Percentiles rank a stretch among this genome's conserved stretches.
Evolutionary conservation across 495 filamentous ascomycete genomes (phyloP).

Genomic region (Durotheca rogersii): DNA sequence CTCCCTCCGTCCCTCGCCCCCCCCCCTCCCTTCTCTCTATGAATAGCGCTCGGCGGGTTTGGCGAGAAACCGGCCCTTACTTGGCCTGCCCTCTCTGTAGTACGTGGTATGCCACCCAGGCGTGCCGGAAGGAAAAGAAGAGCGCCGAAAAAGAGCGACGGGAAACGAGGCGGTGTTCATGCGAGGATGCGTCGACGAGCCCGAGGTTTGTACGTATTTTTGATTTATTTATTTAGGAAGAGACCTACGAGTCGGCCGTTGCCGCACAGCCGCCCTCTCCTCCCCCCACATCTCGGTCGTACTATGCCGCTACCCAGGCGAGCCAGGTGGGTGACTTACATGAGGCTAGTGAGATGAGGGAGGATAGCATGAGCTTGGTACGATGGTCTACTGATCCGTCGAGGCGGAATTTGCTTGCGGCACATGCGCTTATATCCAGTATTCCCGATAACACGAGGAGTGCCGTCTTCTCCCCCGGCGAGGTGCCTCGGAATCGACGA

Average conservation of each 20-base stretch:
- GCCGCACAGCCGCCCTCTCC: constrained; percentile 20
- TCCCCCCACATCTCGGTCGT: constrained; percentile 34
- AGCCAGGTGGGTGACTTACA: constrained; percentile 33
- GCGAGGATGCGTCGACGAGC: neutral
- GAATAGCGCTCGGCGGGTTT: neutral
- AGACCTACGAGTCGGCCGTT: neutral
- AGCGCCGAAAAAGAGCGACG: neutral
- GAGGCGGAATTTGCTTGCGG: constrained; percentile 22
- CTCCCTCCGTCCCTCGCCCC: too few species aligned
- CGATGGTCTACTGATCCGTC: constrained; percentile 30
- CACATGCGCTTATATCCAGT: constrained; percentile 27
- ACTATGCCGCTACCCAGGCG: constrained; percentile 28
- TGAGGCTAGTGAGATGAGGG: constrained; percentile 31
- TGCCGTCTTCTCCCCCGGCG: neutral
- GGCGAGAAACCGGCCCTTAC: neutral
- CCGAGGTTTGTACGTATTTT: too few species aligned
- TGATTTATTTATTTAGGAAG: neutral
- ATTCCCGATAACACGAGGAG: constrained; percentile 17
- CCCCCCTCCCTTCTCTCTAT: neutral
- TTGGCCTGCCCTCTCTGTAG: neutral
- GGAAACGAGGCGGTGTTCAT: neutral
- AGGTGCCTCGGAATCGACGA: neutral
- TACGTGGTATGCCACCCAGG: too few species aligned
- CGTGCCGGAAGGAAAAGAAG: neutral
- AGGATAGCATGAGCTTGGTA: constrained; percentile 33